A percentile compares a stretch with the other conserved stretches of the same genome.
Evolutionary conservation across 768 basidiomycete genomes (phyloP).

Genomic region (Aureoboletus auriporus): DNA sequence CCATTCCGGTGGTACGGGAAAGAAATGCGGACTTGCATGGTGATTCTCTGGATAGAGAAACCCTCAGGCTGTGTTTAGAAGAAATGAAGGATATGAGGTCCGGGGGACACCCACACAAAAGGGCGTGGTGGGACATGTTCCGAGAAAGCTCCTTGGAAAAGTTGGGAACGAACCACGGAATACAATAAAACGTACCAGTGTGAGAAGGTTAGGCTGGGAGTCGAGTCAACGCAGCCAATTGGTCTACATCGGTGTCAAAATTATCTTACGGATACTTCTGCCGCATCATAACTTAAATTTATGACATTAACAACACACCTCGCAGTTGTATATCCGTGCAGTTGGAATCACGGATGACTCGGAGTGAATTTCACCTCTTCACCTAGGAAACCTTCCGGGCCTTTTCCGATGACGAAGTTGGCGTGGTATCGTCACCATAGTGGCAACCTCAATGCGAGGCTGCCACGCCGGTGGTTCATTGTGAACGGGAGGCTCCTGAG

Average conservation of each 20-base stretch:
- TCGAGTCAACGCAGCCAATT: too few relatives aligned
- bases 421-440: too few relatives aligned
- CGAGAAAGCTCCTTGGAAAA: slow-evolving; percentile 42
- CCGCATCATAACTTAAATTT: too few relatives aligned
- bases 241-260: too few relatives aligned
- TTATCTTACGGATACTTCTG: too few relatives aligned
- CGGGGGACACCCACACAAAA: slow-evolving; percentile 47
- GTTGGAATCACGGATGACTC: too few relatives aligned
- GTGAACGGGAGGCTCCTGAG: neutral
- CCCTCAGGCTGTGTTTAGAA: slow-evolving; percentile 27
- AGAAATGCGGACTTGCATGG: slow-evolving; percentile 38
- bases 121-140: slow-evolving; percentile 44
- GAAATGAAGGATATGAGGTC: slow-evolving; percentile 46
- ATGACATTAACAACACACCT: too few relatives aligned
- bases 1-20: slow-evolving; percentile 49
- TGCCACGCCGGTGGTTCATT: slow-evolving; percentile 4
- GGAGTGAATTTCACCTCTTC: too few relatives aligned
- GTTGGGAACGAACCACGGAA: slow-evolving; percentile 23
- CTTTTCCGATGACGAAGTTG: too few relatives aligned
- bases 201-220: slow-evolving; percentile 4
- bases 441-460: neutral
- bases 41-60: slow-evolving; percentile 38
- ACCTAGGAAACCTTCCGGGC: too few relatives aligned
- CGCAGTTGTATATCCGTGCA: too few relatives aligned
- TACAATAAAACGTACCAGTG: slow-evolving; percentile 13